These are phyloP conservation scores for Phytophthora constricta DNA, from an alignment of 352 stramenopile genomes.

Conservation along the genomic window DNA sequence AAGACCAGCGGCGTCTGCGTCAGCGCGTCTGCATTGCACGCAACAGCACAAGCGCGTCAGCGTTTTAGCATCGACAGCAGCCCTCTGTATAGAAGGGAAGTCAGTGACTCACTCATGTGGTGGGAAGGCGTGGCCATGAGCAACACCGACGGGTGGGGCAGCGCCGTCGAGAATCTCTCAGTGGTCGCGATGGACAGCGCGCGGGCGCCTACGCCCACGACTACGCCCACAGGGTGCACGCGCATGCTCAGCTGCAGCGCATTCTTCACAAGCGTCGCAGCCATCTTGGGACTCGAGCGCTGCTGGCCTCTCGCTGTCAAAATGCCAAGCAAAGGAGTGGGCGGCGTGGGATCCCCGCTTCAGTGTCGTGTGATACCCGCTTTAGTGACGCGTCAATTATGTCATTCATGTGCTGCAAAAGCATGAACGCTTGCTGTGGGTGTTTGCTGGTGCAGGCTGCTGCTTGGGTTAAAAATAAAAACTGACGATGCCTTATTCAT, in stretches of 20 bases:
- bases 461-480: no score
- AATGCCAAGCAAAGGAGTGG: no score
- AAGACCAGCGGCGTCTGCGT: constrained; percentile 51
- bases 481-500: no score
- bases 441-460: no score
- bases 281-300: no score
- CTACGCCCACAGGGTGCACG: constrained; percentile 9
- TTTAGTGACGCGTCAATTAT: no score
- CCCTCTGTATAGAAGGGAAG: not conserved
- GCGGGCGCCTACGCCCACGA: constrained; percentile 6
- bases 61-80: not conserved
- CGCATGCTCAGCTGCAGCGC: constrained; percentile 39
- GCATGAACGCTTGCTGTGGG: no score
- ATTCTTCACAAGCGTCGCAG: constrained; percentile 41
- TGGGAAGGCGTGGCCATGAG: constrained; percentile 18
- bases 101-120: constrained; percentile 25
- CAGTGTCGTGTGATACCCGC: no score
- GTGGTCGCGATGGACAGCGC: constrained; percentile 25
- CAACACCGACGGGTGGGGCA: constrained; percentile 29
- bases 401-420: no score
- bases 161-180: constrained; percentile 12
- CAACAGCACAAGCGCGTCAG: not conserved
- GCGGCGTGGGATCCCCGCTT: no score
- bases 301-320: no score
- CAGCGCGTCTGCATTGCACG: constrained; percentile 37